Evolutionary conservation across 140 eudicot species (phyloP).

Genomic region (Bidens hawaiensis): DNA sequence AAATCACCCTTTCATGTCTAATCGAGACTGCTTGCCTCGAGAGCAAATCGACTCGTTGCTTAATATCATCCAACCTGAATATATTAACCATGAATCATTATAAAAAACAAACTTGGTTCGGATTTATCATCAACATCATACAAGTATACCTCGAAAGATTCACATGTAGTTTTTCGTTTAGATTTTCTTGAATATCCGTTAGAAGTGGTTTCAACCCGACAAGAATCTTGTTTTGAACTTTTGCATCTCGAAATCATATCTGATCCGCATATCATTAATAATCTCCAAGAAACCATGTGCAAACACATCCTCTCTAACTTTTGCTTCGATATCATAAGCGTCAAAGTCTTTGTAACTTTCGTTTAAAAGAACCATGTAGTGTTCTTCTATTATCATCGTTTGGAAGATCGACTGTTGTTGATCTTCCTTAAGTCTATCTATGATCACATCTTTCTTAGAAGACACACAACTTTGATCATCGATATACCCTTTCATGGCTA

Average conservation of each 20-base stretch:
- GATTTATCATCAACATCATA: background rate
- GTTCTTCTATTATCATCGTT: conserved; percentile 40
- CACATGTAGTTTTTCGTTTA: background rate
- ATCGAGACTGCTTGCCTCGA: background rate
- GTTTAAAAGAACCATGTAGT: conserved; percentile 29
- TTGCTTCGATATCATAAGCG: conserved; percentile 19
- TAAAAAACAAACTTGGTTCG: background rate
- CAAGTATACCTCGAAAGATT: background rate
- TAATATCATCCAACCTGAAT: background rate
- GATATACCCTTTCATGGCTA: conserved; percentile 38
- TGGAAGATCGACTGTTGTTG: conserved; percentile 17
- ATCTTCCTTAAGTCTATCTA: conserved; percentile 32
- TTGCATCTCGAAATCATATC: background rate
- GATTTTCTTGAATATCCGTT: background rate
- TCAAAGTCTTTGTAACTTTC: conserved; percentile 24
- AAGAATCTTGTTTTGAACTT: conserved; percentile 15
- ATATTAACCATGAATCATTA: background rate
- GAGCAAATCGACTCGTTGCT: background rate
- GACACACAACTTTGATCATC: conserved; percentile 5
- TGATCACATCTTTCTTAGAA: conserved; percentile 20
- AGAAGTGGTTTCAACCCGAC: background rate
- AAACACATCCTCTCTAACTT: conserved; percentile 23
- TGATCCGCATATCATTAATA: conserved; percentile 14
- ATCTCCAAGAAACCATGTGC: conserved; percentile 12
- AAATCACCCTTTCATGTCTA: conserved; percentile 29